These are phyloP conservation scores for Tolypocladium nubicola DNA, from an alignment of 2,329 filamentous ascomycete species.

Conservation along the genomic window DNA sequence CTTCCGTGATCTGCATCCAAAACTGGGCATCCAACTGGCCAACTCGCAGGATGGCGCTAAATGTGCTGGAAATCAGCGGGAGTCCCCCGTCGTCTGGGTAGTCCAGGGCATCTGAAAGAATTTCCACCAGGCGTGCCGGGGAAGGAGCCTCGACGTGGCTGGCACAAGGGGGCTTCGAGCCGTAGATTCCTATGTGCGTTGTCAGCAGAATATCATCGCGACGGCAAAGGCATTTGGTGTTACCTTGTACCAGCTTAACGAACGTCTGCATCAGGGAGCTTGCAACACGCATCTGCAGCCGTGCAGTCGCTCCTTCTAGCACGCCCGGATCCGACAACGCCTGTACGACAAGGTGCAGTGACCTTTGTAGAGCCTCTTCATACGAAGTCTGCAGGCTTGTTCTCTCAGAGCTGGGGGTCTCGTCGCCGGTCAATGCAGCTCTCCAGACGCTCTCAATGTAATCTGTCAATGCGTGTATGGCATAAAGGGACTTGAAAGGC, in stretches of 20 bases:
- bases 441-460: slow-evolving; percentile 41
- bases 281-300: slow-evolving; percentile 16
- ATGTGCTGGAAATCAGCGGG: slow-evolving; percentile 14
- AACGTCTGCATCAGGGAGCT: slow-evolving; percentile 16
- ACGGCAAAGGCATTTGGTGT: background rate
- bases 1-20: slow-evolving; percentile 14
- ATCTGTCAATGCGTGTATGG: slow-evolving; percentile 53
- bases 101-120: slow-evolving; percentile 14
- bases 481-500: slow-evolving; percentile 66
- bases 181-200: background rate
- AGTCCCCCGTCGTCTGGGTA: slow-evolving; percentile 13
- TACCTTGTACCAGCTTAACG: slow-evolving; percentile 16
- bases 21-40: slow-evolving; percentile 16
- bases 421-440: slow-evolving; percentile 1
- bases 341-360: slow-evolving; percentile 43
- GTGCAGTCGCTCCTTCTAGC: slow-evolving; percentile 22
- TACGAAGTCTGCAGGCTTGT: background rate
- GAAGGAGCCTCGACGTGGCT: slow-evolving; percentile 17
- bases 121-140: slow-evolving; percentile 11
- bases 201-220: background rate
- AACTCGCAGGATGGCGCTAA: slow-evolving; percentile 17
- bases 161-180: background rate
- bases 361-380: slow-evolving; percentile 20
- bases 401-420: background rate
- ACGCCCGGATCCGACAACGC: slow-evolving; percentile 50